Evolutionary conservation across 2,329 filamentous ascomycete genomes (phyloP).

Genomic region (Microdochium nivale): DNA sequence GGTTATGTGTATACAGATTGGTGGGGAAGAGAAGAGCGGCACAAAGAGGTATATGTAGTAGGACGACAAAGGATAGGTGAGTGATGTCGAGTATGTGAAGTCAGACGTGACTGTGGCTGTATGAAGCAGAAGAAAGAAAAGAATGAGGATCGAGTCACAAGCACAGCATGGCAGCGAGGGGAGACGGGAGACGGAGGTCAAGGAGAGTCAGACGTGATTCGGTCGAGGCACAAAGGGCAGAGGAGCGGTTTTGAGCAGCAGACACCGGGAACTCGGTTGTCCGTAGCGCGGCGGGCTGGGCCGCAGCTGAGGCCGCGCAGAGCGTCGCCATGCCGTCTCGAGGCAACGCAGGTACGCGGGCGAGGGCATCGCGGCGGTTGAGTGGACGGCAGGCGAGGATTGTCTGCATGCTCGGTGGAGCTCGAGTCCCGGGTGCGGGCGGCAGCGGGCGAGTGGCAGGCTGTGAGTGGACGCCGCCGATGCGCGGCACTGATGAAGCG

Average conservation of each 20-base stretch:
- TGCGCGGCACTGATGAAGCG: background rate
- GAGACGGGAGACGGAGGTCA: background rate
- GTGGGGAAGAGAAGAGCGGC: background rate
- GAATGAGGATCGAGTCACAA: background rate
- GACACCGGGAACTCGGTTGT: background rate
- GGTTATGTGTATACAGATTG: background rate
- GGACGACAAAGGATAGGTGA: background rate
- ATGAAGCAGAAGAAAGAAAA: background rate
- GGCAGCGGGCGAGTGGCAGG: background rate
- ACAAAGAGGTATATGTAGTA: background rate
- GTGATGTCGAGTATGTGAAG: background rate
- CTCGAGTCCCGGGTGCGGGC: background rate
- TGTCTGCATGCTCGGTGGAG: background rate
- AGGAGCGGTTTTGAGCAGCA: background rate
- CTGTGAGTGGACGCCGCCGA: background rate
- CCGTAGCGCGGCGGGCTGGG: background rate
- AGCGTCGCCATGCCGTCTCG: background rate
- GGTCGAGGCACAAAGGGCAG: background rate
- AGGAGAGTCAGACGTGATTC: background rate
- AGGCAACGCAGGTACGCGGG: background rate
- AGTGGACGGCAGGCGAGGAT: background rate
- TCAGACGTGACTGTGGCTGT: background rate
- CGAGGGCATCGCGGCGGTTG: background rate
- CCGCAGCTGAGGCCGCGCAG: background rate
- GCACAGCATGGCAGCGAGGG: background rate